A percentile compares a stretch with the other conserved stretches of the same genome.
Conservation (phyloP, 371 early-diverging fungal species). For the Actinomortierella ambigua region DNA sequence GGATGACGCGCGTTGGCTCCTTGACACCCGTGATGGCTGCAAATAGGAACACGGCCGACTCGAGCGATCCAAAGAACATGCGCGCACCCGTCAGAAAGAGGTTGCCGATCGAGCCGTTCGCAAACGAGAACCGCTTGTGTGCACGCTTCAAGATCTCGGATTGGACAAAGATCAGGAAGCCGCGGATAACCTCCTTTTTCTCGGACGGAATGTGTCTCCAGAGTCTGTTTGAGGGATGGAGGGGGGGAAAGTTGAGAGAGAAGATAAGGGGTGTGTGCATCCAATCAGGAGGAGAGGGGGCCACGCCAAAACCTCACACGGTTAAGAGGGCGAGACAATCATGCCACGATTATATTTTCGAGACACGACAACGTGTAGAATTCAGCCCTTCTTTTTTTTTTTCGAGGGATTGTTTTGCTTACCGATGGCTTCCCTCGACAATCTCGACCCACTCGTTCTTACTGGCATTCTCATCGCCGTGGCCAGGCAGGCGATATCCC, state of each 20-base stretch:
- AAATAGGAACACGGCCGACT: constrained; percentile 72
- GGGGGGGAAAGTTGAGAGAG: constrained; percentile 4
- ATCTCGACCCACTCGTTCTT: constrained; percentile 70
- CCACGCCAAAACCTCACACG: not conserved
- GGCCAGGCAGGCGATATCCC: constrained; percentile 65
- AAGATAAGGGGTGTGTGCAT: not conserved
- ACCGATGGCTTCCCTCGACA: constrained; percentile 72
- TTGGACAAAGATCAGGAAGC: constrained; percentile 70
- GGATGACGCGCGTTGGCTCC: constrained; percentile 61
- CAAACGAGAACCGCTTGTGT: constrained; percentile 71
- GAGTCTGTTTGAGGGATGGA: constrained; percentile 49
- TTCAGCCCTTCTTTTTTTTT: constrained; percentile 19
- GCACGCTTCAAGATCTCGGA: constrained; percentile 67
- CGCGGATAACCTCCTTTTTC: constrained; percentile 72
- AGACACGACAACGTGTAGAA: no score
- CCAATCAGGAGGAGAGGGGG: not conserved
- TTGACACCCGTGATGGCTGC: constrained; percentile 63
- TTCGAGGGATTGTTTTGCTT: constrained; percentile 18
- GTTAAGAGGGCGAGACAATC: not conserved
- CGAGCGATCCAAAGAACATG: constrained; percentile 69
- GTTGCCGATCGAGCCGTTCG: constrained; percentile 77
- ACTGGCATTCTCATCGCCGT: constrained; percentile 54
- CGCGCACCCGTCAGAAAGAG: constrained; percentile 76
- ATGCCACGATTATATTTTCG: not conserved
- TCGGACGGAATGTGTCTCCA: constrained; percentile 65